Evolutionary conservation across 768 basidiomycete species (phyloP), one percentile per base, ranked within the genome.

Genomic region (Mrakia blollopis): DNA sequence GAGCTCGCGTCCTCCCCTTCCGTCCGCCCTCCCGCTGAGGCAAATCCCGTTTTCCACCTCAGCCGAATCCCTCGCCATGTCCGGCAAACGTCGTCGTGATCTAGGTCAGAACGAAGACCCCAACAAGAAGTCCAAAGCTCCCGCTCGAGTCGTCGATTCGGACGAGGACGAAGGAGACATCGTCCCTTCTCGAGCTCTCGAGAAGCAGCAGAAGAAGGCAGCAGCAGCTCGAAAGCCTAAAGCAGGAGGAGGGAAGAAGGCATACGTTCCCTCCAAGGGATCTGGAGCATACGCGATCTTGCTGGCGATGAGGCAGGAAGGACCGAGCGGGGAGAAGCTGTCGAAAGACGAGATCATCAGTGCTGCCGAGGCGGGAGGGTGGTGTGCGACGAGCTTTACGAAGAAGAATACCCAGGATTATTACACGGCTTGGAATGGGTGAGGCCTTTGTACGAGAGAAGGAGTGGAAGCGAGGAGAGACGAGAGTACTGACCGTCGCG

Each of bases 211-310:
- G 52, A 47, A 52, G 28, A 62, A 14, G 69, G n/a, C 44, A 21
- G 44, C 69, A 28, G 50, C 47, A n/a, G 44, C 28, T 52, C 14
- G 23, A 9, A 71, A 54, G 5, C 23, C 71, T 28, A 52, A 47
- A n/a, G 72, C 52, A 9, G 18, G 35, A 39, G 72, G 72, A 62
- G 47, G 54, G 13, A 47, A 44, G 25, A 77, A 73, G 76, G 52
- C 35, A 44, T 77, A 77, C 63, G 71, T 73, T 21, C 76, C 76
- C 11, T 37, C 35, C 23, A n/a, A 73, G 41, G 52, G 35, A 25
- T 68, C 76, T 0, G 76, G 76, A n/a, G 72, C 60, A 30, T 77
- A 77, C 57, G 76, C 76, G 14, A 77, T 77, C 63, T 50, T 77
- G 52, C 44, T 77, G 9, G 76, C 63, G 35, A 47, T 77, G 47